Evolutionary conservation across 2,329 filamentous ascomycete genomes (phyloP), one percentile per base, ranked within the genome.

Genomic region (Anisogramma anomala): DNA sequence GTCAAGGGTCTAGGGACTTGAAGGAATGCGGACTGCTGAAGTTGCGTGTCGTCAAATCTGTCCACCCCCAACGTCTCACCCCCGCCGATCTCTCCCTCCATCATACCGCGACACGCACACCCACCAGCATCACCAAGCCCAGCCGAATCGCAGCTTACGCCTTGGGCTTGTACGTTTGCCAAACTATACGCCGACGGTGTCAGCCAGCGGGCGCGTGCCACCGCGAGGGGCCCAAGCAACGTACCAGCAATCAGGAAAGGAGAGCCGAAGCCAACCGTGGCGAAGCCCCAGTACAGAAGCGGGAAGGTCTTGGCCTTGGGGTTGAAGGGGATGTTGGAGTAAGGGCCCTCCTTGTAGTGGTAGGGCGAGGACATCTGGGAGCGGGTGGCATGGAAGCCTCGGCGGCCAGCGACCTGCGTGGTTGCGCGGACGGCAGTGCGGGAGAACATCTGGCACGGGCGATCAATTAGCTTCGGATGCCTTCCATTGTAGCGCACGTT

Each of bases 331-430:
- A 98, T 68, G 77, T 95, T 96, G 72, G 75, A 81, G 67, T 86
- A 83, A 59, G 89, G 84, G 52, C 89, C 91, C 72, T 96, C 89
- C 55, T 89, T 82, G 73, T 98, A 98, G 75, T 98, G 91, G 81
- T 94, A 95, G 50, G 88, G 88, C 62, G 85, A 93, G 56, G 73
- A 77, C 62, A 94, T 69, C 65, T 84, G 86, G 62, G 82, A 50
- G 48, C 85, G 84, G 63, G 89, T 93, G 59, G 85, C 79, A 66
- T 87, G 82, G 82, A 98, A 95, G 69, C 82, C 86, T 66, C 91
- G 88, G 71, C 87, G 86, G 74, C 81, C 75, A 48, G 51, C 52
- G 46, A 54, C 49, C 40, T 51, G 49, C 48, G 69, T 77, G 61
- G 80, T 77, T 63, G 71, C 73, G 61, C 75, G 74, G 57, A 67